Evolutionary conservation across 1,284 basidiomycete species (phyloP), one percentile per base, ranked within the genome.

Genomic region (Megacollybia platyphylla): DNA sequence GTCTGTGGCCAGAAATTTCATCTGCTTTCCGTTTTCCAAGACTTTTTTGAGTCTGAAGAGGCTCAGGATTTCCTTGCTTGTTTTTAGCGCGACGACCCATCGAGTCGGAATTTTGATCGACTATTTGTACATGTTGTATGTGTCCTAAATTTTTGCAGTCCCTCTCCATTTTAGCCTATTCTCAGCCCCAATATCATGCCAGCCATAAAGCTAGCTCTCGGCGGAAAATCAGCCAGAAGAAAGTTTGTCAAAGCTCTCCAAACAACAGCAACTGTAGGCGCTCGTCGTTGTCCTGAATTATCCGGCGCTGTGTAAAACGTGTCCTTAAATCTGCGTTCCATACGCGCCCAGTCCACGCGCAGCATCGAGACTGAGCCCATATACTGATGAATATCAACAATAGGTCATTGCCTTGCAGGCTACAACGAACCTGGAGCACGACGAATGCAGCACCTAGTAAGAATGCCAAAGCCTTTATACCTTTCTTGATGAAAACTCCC

Each of bases 401-500:
- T 41, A 18, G 15, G 4, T 20, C 11, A 26, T 20, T 13, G 28
- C 17, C n/a, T 27, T 29, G 36, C 42, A 24, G 17, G 24, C 11
- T 18, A 7, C 32, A 20, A 53, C 71, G 49, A 51, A 86, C 92
- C 77, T 93, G 89, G 11, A 93, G 71, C 39, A 93, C 59, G 13
- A 93, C 82, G 51, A 91, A 94, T 1, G 87, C 63, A 2, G 88
- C 90, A 7, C 90, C 90, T 8, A 96, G 63, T 42, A 85, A 60
- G 61, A 91, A 92, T 0, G 91, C 93, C 17, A 87, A 60, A 2
- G 77, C 66, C 58, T 82, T 90, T 31, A 84, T 78, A 26, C 93
- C 93, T 61, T 96, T 96, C 65, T 94, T 96, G 53, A 96, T 71
- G 57, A 97, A 97, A 0, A 97, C 73, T 0, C 93, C 93, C 0